Evolutionary conservation across 2,329 filamentous ascomycete genomes (phyloP), one percentile per base, ranked within the genome.

Genomic region (Pseudocercospora vitis): DNA sequence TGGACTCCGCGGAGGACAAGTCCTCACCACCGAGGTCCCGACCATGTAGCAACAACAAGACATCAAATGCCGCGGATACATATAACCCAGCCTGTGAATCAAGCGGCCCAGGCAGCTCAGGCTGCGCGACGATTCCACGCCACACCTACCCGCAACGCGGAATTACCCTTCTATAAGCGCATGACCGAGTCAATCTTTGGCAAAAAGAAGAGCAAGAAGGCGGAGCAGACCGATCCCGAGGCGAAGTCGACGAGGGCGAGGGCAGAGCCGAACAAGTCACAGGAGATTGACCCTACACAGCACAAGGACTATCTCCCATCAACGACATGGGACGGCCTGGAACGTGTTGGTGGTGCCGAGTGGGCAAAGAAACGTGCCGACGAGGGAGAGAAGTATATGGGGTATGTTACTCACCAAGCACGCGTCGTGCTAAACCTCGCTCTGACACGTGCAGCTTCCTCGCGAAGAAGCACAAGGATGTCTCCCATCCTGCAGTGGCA

Each of bases 261-360:
- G n/a, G n/a, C n/a, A n/a, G n/a, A n/a, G n/a, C n/a, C n/a, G n/a
- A n/a, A n/a, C n/a, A n/a, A n/a, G n/a, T n/a, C n/a, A n/a, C n/a
- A n/a, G n/a, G n/a, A n/a, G n/a, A n/a, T n/a, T n/a, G 62, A 66
- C 35, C 59, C 63, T 7, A 54, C 42, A 2, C 51, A 56, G 12
- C 55, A 63, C 31, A 62, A 63, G 44, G 57, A 68, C 8, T 82
- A 82, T 67, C 64, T 71, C 47, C 72, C 73, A 14, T 76, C 80
- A 21, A 66, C 66, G 28, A 76, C 71, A 3, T 81, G 79, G 78
- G 71, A 80, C 49, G 78, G 77, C 0, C 67, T 87, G 54, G 74
- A 79, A 59, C 71, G 70, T 46, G 73, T 86, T 28, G 84, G 84
- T 31, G 71, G 72, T 5, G 74, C 76, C 54, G 64, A 76, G 49